Base-by-base conservation (phyloP, 2,329 filamentous ascomycete species). In the Colletotrichum melonis region DNA sequence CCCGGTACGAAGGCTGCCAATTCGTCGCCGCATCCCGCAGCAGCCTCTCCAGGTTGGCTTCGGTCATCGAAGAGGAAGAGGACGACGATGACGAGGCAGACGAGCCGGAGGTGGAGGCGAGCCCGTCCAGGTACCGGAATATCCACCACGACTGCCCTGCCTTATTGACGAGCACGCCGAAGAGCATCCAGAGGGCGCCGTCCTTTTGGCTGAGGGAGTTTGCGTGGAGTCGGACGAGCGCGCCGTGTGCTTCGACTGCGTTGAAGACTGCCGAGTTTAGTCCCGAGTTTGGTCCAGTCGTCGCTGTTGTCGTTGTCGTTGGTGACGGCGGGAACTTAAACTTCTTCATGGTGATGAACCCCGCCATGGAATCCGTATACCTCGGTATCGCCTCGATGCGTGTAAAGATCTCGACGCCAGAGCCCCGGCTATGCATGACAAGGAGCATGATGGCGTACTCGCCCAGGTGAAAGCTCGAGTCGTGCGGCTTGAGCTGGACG, bases 391-490 rank as follows among this genome's bases (percentile, higher is more conserved):
- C 70, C 14, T 65, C 70, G 0, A 73, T 55, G 2, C 56, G 32
- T 3, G 35, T 69, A n/a, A 64, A 32, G 9, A 46, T 26, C 9
- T 35, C 63, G 2, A 28, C 52, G 7, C 32, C 63, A 3, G 63
- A 65, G 3, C 58, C 67, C 4, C 24, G 56, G 46, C 28, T 49
- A 9, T 57, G 30, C 46, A 64, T 54, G n/a, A 60, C 11, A 7
- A 73, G 67, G 11, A 73, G 67, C 16, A 73, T 62, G 5, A 70
- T 2, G 12, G 70, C 67, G 46, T 60, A 73, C 11, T 70, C 66
- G 1, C 70, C 70, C 4, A 70, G 35, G 11, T 63, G 63, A 2
- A 70, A 49, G 4, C 22, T 60, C 5, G 56, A 52, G 35, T 70
- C 70, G 8, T 19, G 6, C 1, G 19, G 52, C 16, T 49, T 54